phyloP scores from a whole-genome alignment of 768 basidiomycete species.

The Cyclocybe aegerita region DNA sequence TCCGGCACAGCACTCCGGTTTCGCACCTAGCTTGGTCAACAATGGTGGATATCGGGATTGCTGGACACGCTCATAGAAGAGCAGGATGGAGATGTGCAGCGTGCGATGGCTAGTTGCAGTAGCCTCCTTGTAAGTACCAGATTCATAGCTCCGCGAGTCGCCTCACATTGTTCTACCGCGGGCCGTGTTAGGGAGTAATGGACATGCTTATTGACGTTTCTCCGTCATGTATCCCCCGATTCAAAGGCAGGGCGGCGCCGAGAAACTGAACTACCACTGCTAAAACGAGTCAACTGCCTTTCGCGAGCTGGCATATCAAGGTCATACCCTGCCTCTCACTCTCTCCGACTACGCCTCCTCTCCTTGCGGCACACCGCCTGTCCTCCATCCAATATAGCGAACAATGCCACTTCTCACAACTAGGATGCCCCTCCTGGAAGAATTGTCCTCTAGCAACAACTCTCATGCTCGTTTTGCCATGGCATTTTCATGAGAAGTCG shows the following conservation, averaged over 20 bases:
- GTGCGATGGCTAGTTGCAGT: not conserved
- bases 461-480: no score
- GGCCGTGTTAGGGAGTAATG: no score
- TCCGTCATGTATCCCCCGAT: no score
- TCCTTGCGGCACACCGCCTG: not conserved
- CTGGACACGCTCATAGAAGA: not conserved
- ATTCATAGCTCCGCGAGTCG: not conserved
- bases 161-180: no score
- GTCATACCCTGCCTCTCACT: slow-evolving; percentile 3
- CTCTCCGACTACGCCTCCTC: not conserved
- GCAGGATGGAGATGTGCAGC: not conserved
- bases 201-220: no score
- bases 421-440: no score
- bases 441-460: no score
- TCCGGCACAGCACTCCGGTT: not conserved
- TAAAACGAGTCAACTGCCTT: not conserved
- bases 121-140: no score
- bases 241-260: no score
- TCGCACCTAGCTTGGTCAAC: not conserved
- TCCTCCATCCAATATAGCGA: slow-evolving; percentile 5
- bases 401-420: slow-evolving; percentile 5
- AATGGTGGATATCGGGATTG: not conserved
- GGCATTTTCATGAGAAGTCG: no score
- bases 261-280: not conserved
- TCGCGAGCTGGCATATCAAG: not conserved